These are phyloP conservation scores for Panus rudis DNA, from an alignment of 768 basidiomycete genomes.

Conservation along the genomic window DNA sequence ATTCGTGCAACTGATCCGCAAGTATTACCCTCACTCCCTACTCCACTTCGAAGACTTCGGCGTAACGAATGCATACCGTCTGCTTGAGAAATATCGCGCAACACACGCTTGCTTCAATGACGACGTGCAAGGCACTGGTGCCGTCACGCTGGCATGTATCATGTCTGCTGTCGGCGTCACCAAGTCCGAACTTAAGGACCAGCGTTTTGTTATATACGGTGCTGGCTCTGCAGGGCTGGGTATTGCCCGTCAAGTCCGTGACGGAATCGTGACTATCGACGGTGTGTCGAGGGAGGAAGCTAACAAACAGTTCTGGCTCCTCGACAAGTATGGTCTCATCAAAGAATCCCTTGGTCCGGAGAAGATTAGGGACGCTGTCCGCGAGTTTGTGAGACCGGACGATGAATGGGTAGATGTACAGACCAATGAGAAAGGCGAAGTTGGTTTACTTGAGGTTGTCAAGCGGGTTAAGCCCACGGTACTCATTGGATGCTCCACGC, in stretches of 20 bases:
- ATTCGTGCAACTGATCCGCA: slow-evolving; percentile 72
- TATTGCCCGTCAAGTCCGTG: slow-evolving; percentile 67
- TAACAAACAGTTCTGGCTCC: slow-evolving; percentile 58
- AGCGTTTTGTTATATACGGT: slow-evolving; percentile 74
- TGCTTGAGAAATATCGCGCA: slow-evolving; percentile 56
- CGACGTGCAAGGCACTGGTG: slow-evolving; percentile 81
- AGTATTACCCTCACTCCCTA: slow-evolving; percentile 57
- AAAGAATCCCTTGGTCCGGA: slow-evolving; percentile 38
- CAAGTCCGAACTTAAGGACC: slow-evolving; percentile 56
- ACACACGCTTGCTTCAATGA: slow-evolving; percentile 78
- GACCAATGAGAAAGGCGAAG: slow-evolving; percentile 32
- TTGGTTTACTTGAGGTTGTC: slow-evolving; percentile 62
- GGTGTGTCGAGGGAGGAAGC: slow-evolving; percentile 47
- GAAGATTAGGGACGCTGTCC: slow-evolving; percentile 39
- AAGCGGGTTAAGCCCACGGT: slow-evolving; percentile 71
- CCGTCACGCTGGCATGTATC: slow-evolving; percentile 63
- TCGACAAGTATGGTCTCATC: slow-evolving; percentile 64
- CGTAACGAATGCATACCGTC: slow-evolving; percentile 62
- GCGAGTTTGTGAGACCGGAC: slow-evolving; percentile 51
- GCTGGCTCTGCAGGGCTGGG: slow-evolving; percentile 81
- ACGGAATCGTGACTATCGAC: slow-evolving; percentile 60
- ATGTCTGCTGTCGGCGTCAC: slow-evolving; percentile 67
- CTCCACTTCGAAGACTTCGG: slow-evolving; percentile 88
- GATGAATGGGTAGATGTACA: slow-evolving; percentile 44
- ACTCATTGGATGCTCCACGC: slow-evolving; percentile 79